Conservation (phyloP, 345 rosid genomes). For the Eutrema yunnanense region DNA sequence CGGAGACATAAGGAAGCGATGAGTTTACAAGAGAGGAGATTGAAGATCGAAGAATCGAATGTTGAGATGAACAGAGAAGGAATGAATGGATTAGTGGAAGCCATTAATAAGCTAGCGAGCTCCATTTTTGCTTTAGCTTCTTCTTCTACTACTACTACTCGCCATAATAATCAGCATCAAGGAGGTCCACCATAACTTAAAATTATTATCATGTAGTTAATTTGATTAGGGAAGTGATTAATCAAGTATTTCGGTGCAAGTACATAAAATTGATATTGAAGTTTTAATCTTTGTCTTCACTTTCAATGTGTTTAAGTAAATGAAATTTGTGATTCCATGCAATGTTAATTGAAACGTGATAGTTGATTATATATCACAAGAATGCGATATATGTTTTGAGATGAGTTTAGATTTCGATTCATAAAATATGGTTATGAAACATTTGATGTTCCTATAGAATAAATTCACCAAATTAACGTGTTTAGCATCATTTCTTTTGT, state of each 20-base stretch:
- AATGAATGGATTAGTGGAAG: slow-evolving; percentile 58
- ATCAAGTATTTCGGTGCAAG: not conserved
- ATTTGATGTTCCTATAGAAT: not conserved
- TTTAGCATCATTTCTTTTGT: not conserved
- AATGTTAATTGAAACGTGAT: slow-evolving; percentile 12
- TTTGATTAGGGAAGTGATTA: slow-evolving; percentile 25
- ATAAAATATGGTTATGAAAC: not conserved
- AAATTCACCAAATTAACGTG: not conserved
- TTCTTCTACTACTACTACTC: slow-evolving; percentile 20
- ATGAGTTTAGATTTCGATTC: not conserved
- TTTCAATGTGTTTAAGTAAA: not conserved
- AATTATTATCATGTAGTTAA: slow-evolving; percentile 2
- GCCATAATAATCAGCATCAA: slow-evolving; percentile 27
- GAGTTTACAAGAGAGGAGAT: slow-evolving; percentile 56
- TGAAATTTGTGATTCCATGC: slow-evolving; percentile 7
- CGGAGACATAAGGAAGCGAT: slow-evolving; percentile 66
- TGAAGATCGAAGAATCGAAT: slow-evolving; percentile 63
- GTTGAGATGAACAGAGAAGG: slow-evolving; percentile 56
- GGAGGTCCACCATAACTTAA: slow-evolving; percentile 15
- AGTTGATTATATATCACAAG: not conserved
- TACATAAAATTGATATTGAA: slow-evolving; percentile 23
- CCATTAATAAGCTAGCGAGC: slow-evolving; percentile 79
- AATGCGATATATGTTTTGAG: not conserved
- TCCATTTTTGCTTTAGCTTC: slow-evolving; percentile 72
- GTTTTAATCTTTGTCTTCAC: not conserved